A percentile compares a stretch with the other conserved stretches of the same genome.
Conservation (phyloP, 768 basidiomycete genomes). For the Termitomyces sp. region DNA sequence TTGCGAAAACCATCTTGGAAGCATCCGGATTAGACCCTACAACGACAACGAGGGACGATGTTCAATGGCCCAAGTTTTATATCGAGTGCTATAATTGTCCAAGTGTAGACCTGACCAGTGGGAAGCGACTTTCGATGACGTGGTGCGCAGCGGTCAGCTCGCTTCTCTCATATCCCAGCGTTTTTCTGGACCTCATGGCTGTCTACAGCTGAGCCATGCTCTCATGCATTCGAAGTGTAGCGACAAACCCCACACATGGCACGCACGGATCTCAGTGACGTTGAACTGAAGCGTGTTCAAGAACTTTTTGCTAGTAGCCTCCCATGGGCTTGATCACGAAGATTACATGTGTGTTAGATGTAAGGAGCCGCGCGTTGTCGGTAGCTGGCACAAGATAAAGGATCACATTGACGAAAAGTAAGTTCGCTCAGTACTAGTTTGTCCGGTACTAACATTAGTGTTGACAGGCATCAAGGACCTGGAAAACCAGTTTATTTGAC, state of each 20-base stretch:
- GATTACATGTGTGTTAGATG: neutral
- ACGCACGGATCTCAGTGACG: neutral
- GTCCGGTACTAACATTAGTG: neutral
- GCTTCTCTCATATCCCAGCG: neutral
- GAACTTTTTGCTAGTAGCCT: too few relatives aligned
- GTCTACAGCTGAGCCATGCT: neutral
- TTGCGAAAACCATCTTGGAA: constrained; percentile 5
- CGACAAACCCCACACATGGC: neutral
- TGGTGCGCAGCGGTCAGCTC: constrained; percentile 4
- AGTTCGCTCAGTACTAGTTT: neutral
- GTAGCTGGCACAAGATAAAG: neutral
- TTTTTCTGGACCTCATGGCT: too few relatives aligned
- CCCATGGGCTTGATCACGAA: too few relatives aligned
- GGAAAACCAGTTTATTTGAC: too few relatives aligned
- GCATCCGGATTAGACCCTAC: constrained; percentile 4
- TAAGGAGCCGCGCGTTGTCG: neutral
- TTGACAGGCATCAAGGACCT: neutral
- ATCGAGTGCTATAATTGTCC: constrained; percentile 4
- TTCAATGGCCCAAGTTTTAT: neutral
- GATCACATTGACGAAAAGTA: neutral
- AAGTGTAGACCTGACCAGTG: neutral
- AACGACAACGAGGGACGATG: neutral
- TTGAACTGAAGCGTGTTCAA: neutral
- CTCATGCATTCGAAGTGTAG: neutral
- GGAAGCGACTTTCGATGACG: neutral